A percentile compares a stretch with the other conserved stretches of the same genome.
Conservation (phyloP, 2,329 filamentous ascomycete genomes). For the Penicillium sp. region DNA sequence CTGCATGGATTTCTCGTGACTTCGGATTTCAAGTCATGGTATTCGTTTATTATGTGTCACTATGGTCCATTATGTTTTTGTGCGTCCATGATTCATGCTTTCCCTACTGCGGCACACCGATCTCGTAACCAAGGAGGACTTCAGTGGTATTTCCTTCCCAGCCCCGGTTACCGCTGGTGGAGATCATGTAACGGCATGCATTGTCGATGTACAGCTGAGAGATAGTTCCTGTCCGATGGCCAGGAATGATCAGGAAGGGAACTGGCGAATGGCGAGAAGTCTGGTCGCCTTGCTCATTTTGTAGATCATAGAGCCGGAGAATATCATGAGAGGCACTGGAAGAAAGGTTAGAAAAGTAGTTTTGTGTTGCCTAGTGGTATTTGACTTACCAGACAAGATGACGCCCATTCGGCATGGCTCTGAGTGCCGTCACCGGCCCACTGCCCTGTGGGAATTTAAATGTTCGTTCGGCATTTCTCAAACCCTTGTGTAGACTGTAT, state of each 20-base stretch:
- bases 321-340: slow-evolving; percentile 89
- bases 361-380: not conserved
- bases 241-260: slow-evolving; percentile 94
- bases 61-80: not conserved
- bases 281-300: slow-evolving; percentile 64
- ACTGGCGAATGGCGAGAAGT: slow-evolving; percentile 72
- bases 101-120: slow-evolving; percentile 51
- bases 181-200: slow-evolving; percentile 86
- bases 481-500: slow-evolving; percentile 78
- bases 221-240: slow-evolving; percentile 84
- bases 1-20: not conserved
- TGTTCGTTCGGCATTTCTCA: slow-evolving; percentile 71
- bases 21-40: not conserved
- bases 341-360: slow-evolving; percentile 2
- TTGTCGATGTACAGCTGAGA: slow-evolving; percentile 83
- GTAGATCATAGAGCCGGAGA: slow-evolving; percentile 84
- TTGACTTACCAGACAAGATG: slow-evolving; percentile 76
- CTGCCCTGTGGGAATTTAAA: slow-evolving; percentile 89
- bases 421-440: slow-evolving; percentile 82
- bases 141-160: slow-evolving; percentile 94
- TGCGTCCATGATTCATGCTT: not conserved
- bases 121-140: slow-evolving; percentile 92
- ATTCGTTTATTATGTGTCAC: slow-evolving; percentile 8
- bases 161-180: slow-evolving; percentile 84
- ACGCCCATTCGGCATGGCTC: slow-evolving; percentile 87